Percentiles rank a stretch among this genome's conserved stretches.
These are phyloP conservation scores for Yamadazyma friedrichii DNA, from an alignment of 1,139 yeast genomes.

Conservation along the genomic window DNA sequence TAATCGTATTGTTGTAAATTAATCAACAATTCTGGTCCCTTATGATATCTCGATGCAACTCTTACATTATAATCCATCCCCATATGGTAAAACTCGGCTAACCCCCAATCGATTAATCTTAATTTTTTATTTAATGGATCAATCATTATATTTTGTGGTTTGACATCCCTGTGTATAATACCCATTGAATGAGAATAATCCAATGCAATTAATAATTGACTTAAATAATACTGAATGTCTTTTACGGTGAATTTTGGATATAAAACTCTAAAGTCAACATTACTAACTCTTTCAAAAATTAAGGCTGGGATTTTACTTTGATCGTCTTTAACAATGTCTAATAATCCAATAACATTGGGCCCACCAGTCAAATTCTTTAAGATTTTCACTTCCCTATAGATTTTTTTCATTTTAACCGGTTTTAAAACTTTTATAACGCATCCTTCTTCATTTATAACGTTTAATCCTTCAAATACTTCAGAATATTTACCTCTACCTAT, in stretches of 20 bases:
- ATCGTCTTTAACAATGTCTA: slow-evolving; percentile 76
- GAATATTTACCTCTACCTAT: slow-evolving; percentile 97
- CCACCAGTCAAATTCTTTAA: slow-evolving; percentile 75
- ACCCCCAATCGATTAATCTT: slow-evolving; percentile 80
- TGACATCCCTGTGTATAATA: slow-evolving; percentile 79
- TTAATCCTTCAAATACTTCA: slow-evolving; percentile 83
- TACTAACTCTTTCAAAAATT: slow-evolving; percentile 68
- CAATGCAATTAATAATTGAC: slow-evolving; percentile 65
- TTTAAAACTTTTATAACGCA: slow-evolving; percentile 75
- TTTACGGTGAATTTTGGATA: slow-evolving; percentile 63
- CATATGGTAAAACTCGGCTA: slow-evolving; percentile 78
- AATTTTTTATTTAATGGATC: slow-evolving; percentile 63
- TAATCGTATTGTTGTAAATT: slow-evolving; percentile 76
- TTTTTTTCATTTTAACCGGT: slow-evolving; percentile 79
- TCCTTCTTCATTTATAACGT: slow-evolving; percentile 45
- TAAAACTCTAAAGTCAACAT: slow-evolving; percentile 68
- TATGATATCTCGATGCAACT: slow-evolving; percentile 78
- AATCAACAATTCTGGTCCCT: slow-evolving; percentile 76
- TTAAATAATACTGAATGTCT: slow-evolving; percentile 71
- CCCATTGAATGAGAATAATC: slow-evolving; percentile 83
- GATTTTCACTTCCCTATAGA: slow-evolving; percentile 73
- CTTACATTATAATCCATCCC: slow-evolving; percentile 79
- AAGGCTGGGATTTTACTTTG: slow-evolving; percentile 73
- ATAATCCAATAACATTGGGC: slow-evolving; percentile 64
- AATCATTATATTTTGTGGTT: slow-evolving; percentile 84